Conservation (phyloP, 1,284 basidiomycete species). For the Fomitopsis pinicola region DNA sequence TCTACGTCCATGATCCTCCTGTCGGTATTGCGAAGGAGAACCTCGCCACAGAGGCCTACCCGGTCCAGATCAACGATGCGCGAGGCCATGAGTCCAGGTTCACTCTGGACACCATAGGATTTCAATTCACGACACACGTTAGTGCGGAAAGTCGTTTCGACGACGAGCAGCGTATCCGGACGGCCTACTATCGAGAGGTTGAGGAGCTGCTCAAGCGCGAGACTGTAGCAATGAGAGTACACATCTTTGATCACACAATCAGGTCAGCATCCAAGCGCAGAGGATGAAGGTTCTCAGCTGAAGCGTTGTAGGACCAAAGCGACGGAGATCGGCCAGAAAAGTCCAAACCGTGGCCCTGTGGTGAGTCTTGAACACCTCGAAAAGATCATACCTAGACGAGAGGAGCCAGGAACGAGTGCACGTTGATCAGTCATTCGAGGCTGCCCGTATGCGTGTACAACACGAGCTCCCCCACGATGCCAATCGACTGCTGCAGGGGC, state of each 20-base stretch:
- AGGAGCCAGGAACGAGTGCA: conserved; percentile 35
- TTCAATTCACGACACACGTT: conserved; percentile 29
- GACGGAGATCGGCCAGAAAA: neutral
- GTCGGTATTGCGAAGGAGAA: conserved; percentile 19
- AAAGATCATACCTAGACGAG: neutral
- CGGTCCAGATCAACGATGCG: conserved; percentile 23
- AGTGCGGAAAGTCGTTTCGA: conserved; percentile 27
- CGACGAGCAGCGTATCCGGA: conserved; percentile 34
- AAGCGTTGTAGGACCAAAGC: neutral
- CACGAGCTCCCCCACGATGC: conserved; percentile 47
- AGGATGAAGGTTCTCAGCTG: neutral
- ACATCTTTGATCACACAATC: conserved; percentile 39
- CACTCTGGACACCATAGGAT: conserved; percentile 35
- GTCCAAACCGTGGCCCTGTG: neutral
- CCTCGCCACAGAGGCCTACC: conserved; percentile 21
- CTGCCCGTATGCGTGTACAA: conserved; percentile 47
- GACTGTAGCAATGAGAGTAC: conserved; percentile 33
- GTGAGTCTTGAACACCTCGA: neutral
- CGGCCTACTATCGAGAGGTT: conserved; percentile 35
- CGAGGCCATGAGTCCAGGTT: conserved; percentile 24
- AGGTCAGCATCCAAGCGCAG: conserved; percentile 5
- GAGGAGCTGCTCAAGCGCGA: conserved; percentile 36
- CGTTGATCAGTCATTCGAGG: conserved; percentile 53
- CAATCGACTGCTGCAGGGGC: conserved; percentile 40
- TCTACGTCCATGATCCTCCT: conserved; percentile 22